Conservation (phyloP, 139 green algal species). For the Chlamydomonas urium region DNA sequence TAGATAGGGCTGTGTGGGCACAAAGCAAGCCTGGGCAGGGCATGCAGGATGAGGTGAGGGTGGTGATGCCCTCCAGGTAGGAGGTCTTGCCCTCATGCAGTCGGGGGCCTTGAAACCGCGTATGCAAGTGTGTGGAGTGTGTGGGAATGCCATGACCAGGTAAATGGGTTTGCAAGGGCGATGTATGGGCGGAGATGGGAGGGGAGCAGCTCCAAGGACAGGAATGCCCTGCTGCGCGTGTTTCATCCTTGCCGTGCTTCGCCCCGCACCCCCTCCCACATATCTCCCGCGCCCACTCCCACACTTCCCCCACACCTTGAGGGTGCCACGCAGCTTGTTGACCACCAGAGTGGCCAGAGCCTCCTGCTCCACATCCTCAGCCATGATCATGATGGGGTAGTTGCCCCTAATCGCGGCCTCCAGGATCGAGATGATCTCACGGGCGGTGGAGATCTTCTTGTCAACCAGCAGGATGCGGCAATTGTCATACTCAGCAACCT, state of each 20-base stretch:
- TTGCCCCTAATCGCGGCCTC: conserved; percentile 87
- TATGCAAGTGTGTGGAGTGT: no score
- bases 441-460: conserved; percentile 97
- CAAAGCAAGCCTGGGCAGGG: no score
- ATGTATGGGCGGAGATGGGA: no score
- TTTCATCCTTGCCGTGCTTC: no score
- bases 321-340: conserved; percentile 97
- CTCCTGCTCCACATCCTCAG: conserved; percentile 99
- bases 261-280: no score
- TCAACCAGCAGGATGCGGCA: conserved; percentile 95
- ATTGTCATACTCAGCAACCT: conserved; percentile 64
- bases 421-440: conserved; percentile 94
- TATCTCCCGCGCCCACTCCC: background rate
- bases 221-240: no score
- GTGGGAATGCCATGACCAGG: no score
- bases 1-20: no score
- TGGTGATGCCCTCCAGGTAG: conserved; percentile 66
- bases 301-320: conserved; percentile 65
- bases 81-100: conserved; percentile 95
- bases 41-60: background rate
- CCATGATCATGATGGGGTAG: conserved; percentile 97
- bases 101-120: conserved; percentile 91
- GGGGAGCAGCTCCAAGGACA: no score
- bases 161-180: no score
- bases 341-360: conserved; percentile 98